Base-by-base conservation (phyloP, 2,329 filamentous ascomycete genomes). In the Talaromyces albobiverticillius region DNA sequence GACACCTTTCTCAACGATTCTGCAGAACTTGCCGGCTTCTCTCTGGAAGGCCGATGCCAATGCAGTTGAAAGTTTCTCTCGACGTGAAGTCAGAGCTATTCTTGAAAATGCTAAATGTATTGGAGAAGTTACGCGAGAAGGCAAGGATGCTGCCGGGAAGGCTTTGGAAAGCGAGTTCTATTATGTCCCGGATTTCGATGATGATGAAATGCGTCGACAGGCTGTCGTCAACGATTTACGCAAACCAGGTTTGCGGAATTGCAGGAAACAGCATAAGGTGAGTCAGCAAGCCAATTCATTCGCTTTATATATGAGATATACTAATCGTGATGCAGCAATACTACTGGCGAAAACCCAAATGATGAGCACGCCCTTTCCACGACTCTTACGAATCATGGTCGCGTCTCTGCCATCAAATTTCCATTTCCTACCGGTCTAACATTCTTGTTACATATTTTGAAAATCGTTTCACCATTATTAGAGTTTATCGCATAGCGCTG, bases 201-300 rank as follows among this genome's bases (percentile, higher is more conserved):
- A 81, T 2, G 91, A 97, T 67, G 82, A 86, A 59, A 83, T 87
- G 67, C 83, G 93, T 56, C 84, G 89, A 49, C 82, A 90, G 51
- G 88, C 91, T 20, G 90, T 96, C 13, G 90, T 92, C 1, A 86
- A 92, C 61, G 89, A 90, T 51, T 77, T 96, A 68, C 82, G 90
- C 53, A 96, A 95, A 74, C 93, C 92, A 41, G 94, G 90, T 63
- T 76, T 99, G 65, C 82, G 94, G 61, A 87, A 86, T 66, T 96
- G 94, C 67, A 83, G 94, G 66, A 97, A 96, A 76, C 90, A 94
- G 69, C 94, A 99, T 74, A 97, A 97, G 89, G 93, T 97, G 82
- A 67, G 78, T 22, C 11, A 2, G 11, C 38, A 1, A 26, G 49
- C 18, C 47, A 43, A 29, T 31, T 46, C 34, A 32, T 45, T 56